Conservation (phyloP, 139 green algal species). For the Micromonas pusilla region DNA sequence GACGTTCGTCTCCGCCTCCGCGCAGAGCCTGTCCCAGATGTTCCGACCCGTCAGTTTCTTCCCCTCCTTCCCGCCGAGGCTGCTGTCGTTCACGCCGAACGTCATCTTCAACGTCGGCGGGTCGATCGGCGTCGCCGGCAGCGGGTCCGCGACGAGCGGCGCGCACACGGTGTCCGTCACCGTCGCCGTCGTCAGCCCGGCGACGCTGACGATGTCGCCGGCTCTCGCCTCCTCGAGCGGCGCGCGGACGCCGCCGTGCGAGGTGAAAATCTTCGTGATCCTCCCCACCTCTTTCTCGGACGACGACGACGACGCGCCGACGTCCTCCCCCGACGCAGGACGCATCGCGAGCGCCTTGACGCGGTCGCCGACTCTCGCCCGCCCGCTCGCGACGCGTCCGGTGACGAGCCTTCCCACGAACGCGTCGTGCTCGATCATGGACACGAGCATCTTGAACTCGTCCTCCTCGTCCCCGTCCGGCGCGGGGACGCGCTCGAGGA, state of each 20-base stretch:
- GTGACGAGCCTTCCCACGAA: slow-evolving; percentile 74
- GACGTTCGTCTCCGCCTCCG: slow-evolving; percentile 77
- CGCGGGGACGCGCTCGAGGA: slow-evolving; percentile 60
- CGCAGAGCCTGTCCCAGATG: slow-evolving; percentile 66
- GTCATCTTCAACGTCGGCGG: slow-evolving; percentile 82
- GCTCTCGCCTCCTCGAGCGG: not conserved
- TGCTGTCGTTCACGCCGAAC: slow-evolving; percentile 78
- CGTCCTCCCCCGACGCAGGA: not conserved
- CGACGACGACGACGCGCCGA: not conserved
- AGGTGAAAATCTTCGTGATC: slow-evolving; percentile 8
- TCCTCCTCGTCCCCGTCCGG: slow-evolving; percentile 37
- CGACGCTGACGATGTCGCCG: slow-evolving; percentile 66
- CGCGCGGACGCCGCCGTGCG: not conserved
- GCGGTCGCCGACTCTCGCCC: slow-evolving; percentile 53
- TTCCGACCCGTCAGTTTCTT: slow-evolving; percentile 40
- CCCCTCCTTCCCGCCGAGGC: slow-evolving; percentile 55
- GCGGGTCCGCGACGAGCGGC: slow-evolving; percentile 31
- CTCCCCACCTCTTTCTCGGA: not conserved
- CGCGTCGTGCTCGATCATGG: slow-evolving; percentile 74
- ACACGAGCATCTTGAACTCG: slow-evolving; percentile 68
- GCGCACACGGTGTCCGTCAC: slow-evolving; percentile 44
- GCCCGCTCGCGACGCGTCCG: slow-evolving; percentile 61
- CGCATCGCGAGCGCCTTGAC: slow-evolving; percentile 43
- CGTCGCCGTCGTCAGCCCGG: slow-evolving; percentile 45
- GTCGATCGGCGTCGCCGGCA: slow-evolving; percentile 71